These are phyloP conservation scores for Sporothrix euskadiensis DNA, from an alignment of 2,329 filamentous ascomycete genomes.

Conservation along the genomic window DNA sequence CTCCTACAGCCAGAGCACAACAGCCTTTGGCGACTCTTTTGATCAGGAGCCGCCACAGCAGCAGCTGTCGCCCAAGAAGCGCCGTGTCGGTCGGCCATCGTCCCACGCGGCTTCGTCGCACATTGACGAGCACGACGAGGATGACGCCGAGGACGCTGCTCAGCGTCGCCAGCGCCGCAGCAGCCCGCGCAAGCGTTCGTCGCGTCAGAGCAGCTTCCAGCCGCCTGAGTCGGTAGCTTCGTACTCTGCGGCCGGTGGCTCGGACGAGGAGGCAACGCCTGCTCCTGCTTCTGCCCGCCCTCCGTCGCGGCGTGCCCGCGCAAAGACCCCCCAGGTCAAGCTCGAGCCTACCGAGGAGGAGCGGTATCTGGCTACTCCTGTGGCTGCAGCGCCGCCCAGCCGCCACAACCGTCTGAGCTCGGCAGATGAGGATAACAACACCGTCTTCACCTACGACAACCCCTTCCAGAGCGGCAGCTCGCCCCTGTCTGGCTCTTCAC, in stretches of 20 bases:
- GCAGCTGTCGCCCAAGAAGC: conserved; percentile 14
- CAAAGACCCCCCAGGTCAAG: conserved; percentile 57
- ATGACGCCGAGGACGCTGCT: conserved; percentile 43
- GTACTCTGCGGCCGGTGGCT: conserved; percentile 42
- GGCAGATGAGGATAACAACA: conserved; percentile 50
- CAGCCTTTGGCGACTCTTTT: conserved; percentile 51
- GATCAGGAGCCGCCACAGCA: conserved; percentile 43
- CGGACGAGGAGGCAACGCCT: conserved; percentile 52
- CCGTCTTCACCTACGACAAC: conserved; percentile 83
- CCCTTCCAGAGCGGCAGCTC: conserved; percentile 88
- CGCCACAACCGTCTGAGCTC: conserved; percentile 41
- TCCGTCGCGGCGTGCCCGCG: conserved; percentile 53
- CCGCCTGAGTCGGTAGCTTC: conserved; percentile 34
- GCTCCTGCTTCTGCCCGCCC: conserved; percentile 47
- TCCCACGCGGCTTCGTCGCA: conserved; percentile 37
- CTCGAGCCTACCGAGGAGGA: conserved; percentile 56
- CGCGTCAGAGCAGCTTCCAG: conserved; percentile 57
- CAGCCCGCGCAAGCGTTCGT: conserved; percentile 57
- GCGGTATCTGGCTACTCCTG: conserved; percentile 47
- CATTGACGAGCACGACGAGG: conserved; percentile 53
- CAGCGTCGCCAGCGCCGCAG: conserved; percentile 39
- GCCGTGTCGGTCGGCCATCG: conserved; percentile 6
- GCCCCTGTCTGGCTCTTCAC: conserved; percentile 49
- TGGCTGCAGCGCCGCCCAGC: conserved; percentile 51
- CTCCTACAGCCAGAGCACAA: conserved; percentile 55